Percentiles rank a stretch among this genome's conserved stretches.
These are phyloP conservation scores for Heliamphora exappendiculata DNA, from an alignment of 148 eudicot genomes.

Conservation along the genomic window DNA sequence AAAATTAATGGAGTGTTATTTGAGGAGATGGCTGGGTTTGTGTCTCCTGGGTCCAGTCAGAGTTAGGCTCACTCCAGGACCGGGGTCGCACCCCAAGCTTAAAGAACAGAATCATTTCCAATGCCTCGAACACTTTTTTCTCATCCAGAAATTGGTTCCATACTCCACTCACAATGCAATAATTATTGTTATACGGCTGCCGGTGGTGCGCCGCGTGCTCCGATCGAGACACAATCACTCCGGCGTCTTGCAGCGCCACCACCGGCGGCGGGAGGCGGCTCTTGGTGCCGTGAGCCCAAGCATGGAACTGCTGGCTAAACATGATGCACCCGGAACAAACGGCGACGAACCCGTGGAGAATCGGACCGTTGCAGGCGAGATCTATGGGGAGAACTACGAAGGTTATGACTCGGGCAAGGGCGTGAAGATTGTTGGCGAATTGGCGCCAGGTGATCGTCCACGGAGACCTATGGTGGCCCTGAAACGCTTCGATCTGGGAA, in stretches of 20 bases:
- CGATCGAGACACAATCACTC: slow-evolving; percentile 56
- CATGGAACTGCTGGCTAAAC: slow-evolving; percentile 92
- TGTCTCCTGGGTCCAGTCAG: slow-evolving; percentile 45
- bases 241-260: slow-evolving; percentile 57
- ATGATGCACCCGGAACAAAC: slow-evolving; percentile 63
- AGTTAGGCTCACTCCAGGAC: slow-evolving; percentile 78
- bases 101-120: slow-evolving; percentile 73
- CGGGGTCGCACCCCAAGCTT: slow-evolving; percentile 67
- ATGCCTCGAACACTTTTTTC: slow-evolving; percentile 46
- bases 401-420: slow-evolving; percentile 42
- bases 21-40: background rate
- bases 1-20: background rate
- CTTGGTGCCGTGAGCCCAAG: slow-evolving; percentile 84
- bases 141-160: slow-evolving; percentile 72
- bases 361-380: slow-evolving; percentile 35
- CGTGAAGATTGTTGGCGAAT: slow-evolving; percentile 72
- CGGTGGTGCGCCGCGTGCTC: slow-evolving; percentile 75
- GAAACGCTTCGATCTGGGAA: slow-evolving; percentile 70
- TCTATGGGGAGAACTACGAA: slow-evolving; percentile 53
- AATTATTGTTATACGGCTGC: slow-evolving; percentile 62
- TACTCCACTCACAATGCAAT: slow-evolving; percentile 87
- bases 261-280: slow-evolving; percentile 61
- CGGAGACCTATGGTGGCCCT: slow-evolving; percentile 85
- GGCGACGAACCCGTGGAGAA: slow-evolving; percentile 44
- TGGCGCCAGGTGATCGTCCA: slow-evolving; percentile 71